phyloP scores from a whole-genome alignment of 495 filamentous ascomycete genomes.

The Hypoxylon trugodes region DNA sequence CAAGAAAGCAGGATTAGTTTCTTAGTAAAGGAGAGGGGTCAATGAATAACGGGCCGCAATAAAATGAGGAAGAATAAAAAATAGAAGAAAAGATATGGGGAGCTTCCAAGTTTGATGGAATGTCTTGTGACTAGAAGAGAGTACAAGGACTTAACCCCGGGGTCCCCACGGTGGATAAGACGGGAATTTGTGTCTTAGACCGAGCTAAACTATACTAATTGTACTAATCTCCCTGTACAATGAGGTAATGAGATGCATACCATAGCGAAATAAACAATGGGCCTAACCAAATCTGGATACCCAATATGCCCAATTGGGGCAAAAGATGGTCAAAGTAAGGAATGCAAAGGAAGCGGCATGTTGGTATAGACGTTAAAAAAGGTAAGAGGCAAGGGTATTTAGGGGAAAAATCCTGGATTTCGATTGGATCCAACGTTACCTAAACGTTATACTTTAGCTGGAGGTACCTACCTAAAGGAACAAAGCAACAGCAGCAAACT shows the following conservation, averaged over 20 bases:
- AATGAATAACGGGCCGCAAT: slow-evolving; percentile 22
- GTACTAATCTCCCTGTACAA: slow-evolving; percentile 5
- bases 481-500: no score
- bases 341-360: not conserved
- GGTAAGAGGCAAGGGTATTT: no score
- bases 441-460: no score
- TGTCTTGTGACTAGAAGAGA: slow-evolving; percentile 38
- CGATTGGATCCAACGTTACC: slow-evolving; percentile 19
- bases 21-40: slow-evolving; percentile 4
- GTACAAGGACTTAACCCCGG: slow-evolving; percentile 10
- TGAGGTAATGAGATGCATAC: slow-evolving; percentile 12
- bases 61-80: slow-evolving; percentile 10
- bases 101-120: slow-evolving; percentile 20
- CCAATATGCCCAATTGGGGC: no score
- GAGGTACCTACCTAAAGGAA: no score
- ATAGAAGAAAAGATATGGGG: not conserved
- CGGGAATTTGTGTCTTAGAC: slow-evolving; percentile 21
- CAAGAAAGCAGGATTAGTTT: slow-evolving; percentile 20
- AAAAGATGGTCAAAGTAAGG: not conserved
- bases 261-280: not conserved
- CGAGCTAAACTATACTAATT: slow-evolving; percentile 2
- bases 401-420: no score
- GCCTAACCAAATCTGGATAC: not conserved
- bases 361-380: no score
- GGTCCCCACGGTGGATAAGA: not conserved